A percentile compares a stretch with the other conserved stretches of the same genome.
phyloP scores from a whole-genome alignment of 495 filamentous ascomycete species.

The Sphaerosporella brunnea region DNA sequence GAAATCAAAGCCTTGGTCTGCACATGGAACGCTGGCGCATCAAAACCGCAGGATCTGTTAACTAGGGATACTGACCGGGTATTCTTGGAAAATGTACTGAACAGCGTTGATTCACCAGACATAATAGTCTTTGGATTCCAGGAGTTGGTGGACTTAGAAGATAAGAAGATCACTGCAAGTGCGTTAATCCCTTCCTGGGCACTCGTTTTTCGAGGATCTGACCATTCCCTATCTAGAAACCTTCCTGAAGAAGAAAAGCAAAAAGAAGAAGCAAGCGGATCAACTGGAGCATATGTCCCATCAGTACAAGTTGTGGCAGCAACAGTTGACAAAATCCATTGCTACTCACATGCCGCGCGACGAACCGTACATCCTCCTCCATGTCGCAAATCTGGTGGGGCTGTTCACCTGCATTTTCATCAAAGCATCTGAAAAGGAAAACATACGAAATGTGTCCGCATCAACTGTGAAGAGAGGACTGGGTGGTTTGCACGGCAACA shows the following conservation, averaged over 20 bases:
- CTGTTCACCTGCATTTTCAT: slow-evolving; percentile 94
- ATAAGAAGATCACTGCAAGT: slow-evolving; percentile 95
- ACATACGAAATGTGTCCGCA: slow-evolving; percentile 56
- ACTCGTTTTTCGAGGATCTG: neutral
- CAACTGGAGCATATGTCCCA: slow-evolving; percentile 83
- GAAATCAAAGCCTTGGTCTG: slow-evolving; percentile 59
- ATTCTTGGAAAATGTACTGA: slow-evolving; percentile 61
- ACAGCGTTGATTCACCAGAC: slow-evolving; percentile 57
- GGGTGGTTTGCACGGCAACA: slow-evolving; percentile 87
- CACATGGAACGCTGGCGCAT: slow-evolving; percentile 94
- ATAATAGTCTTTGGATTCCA: slow-evolving; percentile 95
- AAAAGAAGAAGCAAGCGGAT: slow-evolving; percentile 76
- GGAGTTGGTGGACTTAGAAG: slow-evolving; percentile 88
- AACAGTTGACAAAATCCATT: slow-evolving; percentile 61
- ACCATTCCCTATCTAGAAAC: slow-evolving; percentile 38
- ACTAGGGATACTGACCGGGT: slow-evolving; percentile 44
- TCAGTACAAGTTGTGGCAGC: slow-evolving; percentile 89
- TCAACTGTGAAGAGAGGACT: slow-evolving; percentile 87
- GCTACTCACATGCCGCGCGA: slow-evolving; percentile 66
- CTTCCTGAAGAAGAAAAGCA: slow-evolving; percentile 48
- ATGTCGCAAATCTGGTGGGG: slow-evolving; percentile 77
- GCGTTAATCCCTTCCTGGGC: slow-evolving; percentile 24
- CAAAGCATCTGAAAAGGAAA: slow-evolving; percentile 52
- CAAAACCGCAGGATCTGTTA: slow-evolving; percentile 64
- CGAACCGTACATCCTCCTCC: slow-evolving; percentile 67